These are phyloP conservation scores for Kazachstania kunashirensis DNA, from an alignment of 805 yeast genomes.

Conservation along the genomic window DNA sequence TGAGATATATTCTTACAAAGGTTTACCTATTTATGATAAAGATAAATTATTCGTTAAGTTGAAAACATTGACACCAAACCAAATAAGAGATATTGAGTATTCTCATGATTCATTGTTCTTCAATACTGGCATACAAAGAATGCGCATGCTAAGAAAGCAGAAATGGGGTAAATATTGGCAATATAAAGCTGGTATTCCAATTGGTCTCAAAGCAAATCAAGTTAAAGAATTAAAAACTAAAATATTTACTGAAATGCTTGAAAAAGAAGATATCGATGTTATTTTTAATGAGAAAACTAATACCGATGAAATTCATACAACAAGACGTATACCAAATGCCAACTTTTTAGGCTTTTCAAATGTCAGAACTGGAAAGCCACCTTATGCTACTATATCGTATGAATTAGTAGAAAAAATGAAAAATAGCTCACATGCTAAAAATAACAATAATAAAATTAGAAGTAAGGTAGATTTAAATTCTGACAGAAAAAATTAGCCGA, in stretches of 20 bases:
- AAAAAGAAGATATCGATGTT: slow-evolving; percentile 23
- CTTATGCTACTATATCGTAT: slow-evolving; percentile 23
- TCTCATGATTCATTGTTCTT: slow-evolving; percentile 40
- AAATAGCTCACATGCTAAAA: background rate
- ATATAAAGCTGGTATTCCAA: slow-evolving; percentile 34
- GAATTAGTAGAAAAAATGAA: background rate
- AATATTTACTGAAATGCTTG: slow-evolving; percentile 27
- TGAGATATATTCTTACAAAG: slow-evolving; percentile 27
- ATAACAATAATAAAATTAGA: too few species aligned
- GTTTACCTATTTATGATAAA: slow-evolving; percentile 36
- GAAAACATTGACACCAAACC: slow-evolving; percentile 27
- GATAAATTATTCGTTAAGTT: slow-evolving; percentile 23
- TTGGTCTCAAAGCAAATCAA: slow-evolving; percentile 24
- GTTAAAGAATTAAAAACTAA: slow-evolving; percentile 18
- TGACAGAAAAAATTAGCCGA: too few species aligned
- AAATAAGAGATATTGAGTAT: slow-evolving; percentile 40
- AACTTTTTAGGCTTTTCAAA: slow-evolving; percentile 39
- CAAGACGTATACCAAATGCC: slow-evolving; percentile 39
- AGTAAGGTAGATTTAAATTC: too few species aligned
- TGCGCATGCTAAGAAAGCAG: slow-evolving; percentile 33
- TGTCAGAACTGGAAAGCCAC: slow-evolving; percentile 37
- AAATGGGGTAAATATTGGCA: slow-evolving; percentile 44
- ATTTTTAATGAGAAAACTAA: slow-evolving; percentile 33
- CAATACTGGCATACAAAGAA: slow-evolving; percentile 36
- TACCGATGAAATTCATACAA: slow-evolving; percentile 36